These are phyloP conservation scores for Davidsoniella neocaledoniae DNA, from an alignment of 2,329 filamentous ascomycete species.

Conservation along the genomic window DNA sequence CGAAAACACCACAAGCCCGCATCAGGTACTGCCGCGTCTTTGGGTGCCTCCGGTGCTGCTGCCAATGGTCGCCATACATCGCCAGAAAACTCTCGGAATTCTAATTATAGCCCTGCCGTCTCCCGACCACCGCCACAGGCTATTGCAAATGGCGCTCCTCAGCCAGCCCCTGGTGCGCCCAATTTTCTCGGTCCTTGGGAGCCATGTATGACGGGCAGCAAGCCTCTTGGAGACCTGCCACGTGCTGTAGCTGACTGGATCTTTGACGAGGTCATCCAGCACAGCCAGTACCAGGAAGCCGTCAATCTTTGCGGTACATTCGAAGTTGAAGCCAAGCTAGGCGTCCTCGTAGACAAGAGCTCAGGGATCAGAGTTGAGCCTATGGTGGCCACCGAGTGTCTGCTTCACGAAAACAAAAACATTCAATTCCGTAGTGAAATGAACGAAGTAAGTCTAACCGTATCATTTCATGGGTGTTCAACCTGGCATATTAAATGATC, in stretches of 20 bases:
- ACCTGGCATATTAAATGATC: background rate
- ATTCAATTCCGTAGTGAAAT: constrained; percentile 73
- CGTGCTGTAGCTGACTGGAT: constrained; percentile 68
- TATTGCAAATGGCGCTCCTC: background rate
- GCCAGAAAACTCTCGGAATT: constrained; percentile 26
- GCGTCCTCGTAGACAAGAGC: constrained; percentile 58
- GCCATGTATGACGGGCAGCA: constrained; percentile 48
- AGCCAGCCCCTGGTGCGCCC: constrained; percentile 7
- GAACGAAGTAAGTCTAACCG: constrained; percentile 50
- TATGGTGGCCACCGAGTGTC: constrained; percentile 51
- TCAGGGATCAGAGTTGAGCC: constrained; percentile 52
- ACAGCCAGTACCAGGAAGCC: constrained; percentile 48
- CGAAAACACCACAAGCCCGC: constrained; percentile 22
- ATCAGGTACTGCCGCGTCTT: constrained; percentile 21
- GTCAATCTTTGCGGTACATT: constrained; percentile 52
- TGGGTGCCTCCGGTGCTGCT: constrained; percentile 16
- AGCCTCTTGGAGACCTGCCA: constrained; percentile 59
- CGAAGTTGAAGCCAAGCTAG: constrained; percentile 90
- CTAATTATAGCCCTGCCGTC: constrained; percentile 13
- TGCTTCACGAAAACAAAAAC: constrained; percentile 44
- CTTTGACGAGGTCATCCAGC: constrained; percentile 51
- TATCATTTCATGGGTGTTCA: background rate
- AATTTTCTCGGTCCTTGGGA: constrained; percentile 41
- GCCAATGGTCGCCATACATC: constrained; percentile 27
- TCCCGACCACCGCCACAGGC: constrained; percentile 13